phyloP scores from a whole-genome alignment of 148 eudicot species.

The Limonium bicolor region DNA sequence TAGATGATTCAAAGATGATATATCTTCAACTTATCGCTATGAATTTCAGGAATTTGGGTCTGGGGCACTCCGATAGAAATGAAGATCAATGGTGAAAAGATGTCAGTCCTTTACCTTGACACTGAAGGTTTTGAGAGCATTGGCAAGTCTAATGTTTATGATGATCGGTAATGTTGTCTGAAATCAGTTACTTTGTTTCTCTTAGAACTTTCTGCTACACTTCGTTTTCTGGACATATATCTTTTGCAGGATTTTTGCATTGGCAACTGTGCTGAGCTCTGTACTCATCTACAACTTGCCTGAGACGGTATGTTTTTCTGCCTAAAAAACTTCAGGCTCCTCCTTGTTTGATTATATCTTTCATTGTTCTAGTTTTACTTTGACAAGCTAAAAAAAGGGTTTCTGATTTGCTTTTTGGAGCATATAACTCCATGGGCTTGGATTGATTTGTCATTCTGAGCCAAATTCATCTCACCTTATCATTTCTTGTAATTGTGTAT shows the following conservation, averaged over 20 bases:
- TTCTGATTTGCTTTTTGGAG: background rate
- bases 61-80: conserved; percentile 92
- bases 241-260: conserved; percentile 74
- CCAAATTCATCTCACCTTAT: no score
- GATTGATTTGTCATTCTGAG: no score
- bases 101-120: conserved; percentile 86
- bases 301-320: conserved; percentile 76
- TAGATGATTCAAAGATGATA: no score
- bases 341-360: background rate
- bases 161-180: conserved; percentile 55
- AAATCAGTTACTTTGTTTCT: conserved; percentile 4
- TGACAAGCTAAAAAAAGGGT: no score
- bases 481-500: no score
- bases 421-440: no score
- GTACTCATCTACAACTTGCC: conserved; percentile 94
- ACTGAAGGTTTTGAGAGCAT: conserved; percentile 98
- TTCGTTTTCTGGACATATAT: conserved; percentile 7
- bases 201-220: conserved; percentile 5
- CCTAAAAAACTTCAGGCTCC: conserved; percentile 6
- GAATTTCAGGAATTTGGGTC: conserved; percentile 73
- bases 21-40: background rate
- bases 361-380: no score
- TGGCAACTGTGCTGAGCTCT: conserved; percentile 90
- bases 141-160: conserved; percentile 97
- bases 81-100: conserved; percentile 64